phyloP scores from a whole-genome alignment of 75 land plant genomes.

The Ceratopteris richardii region DNA sequence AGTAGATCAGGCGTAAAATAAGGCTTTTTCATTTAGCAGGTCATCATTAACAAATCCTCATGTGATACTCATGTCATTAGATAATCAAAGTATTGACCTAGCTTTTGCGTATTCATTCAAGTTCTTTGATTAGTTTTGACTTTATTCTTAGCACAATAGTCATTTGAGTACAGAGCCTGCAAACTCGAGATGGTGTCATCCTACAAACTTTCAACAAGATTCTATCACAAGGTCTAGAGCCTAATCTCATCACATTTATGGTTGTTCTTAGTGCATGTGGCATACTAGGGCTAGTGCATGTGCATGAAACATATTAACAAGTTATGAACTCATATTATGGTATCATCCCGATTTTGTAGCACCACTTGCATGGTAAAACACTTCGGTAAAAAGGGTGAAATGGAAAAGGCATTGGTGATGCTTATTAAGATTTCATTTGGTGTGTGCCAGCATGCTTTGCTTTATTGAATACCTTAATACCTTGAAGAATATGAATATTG shows the following conservation, averaged over 20 bases:
- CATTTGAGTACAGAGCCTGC: too few species aligned
- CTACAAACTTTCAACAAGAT: slow-evolving; percentile 4
- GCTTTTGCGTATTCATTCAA: too few species aligned
- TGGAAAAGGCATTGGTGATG: slow-evolving; percentile 22
- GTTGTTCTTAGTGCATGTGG: slow-evolving; percentile 28
- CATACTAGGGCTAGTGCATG: slow-evolving; percentile 23
- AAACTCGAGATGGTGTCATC: slow-evolving; percentile 1
- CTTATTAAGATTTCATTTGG: slow-evolving; percentile 15
- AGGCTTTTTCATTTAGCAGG: too few species aligned
- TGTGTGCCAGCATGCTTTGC: not conserved
- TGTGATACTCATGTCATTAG: too few species aligned
- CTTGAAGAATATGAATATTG: not conserved
- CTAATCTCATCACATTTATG: slow-evolving; percentile 26
- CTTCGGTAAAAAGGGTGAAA: slow-evolving; percentile 16
- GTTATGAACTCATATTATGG: slow-evolving; percentile 13
- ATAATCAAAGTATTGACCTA: too few species aligned
- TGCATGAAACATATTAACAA: slow-evolving; percentile 19
- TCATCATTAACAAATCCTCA: too few species aligned
- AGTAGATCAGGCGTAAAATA: too few species aligned
- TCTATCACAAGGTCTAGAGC: slow-evolving; percentile 10
- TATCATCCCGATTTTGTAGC: slow-evolving; percentile 18
- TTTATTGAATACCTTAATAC: not conserved
- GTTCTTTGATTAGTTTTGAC: too few species aligned
- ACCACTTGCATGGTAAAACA: slow-evolving; percentile 30
- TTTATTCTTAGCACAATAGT: too few species aligned